These are phyloP conservation scores for Dactylellina parvicollis DNA, from an alignment of 2,329 filamentous ascomycete genomes.

Conservation along the genomic window DNA sequence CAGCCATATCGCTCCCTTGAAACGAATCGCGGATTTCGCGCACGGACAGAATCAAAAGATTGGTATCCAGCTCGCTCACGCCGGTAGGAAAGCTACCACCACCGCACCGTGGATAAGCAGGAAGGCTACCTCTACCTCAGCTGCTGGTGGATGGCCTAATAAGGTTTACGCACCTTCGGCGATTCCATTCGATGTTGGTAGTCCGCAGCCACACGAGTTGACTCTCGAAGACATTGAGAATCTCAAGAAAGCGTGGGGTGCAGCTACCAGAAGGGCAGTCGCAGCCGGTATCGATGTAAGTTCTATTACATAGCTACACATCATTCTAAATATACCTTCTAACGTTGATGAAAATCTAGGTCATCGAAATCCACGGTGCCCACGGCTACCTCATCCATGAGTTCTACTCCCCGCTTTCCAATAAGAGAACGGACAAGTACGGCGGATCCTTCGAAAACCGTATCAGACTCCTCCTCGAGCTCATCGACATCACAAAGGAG, in stretches of 20 bases:
- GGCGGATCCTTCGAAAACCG: conserved; percentile 74
- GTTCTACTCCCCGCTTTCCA: conserved; percentile 67
- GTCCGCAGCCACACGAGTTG: conserved; percentile 58
- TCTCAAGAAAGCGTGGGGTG: conserved; percentile 60
- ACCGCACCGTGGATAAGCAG: conserved; percentile 71
- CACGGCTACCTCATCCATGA: conserved; percentile 70
- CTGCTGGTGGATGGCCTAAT: conserved; percentile 68
- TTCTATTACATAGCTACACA: not conserved
- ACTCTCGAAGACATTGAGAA: conserved; percentile 60
- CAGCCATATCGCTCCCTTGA: conserved; percentile 77
- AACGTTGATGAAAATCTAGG: conserved; percentile 54
- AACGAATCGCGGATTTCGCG: conserved; percentile 77
- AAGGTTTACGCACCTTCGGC: conserved; percentile 67
- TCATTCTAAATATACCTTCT: not conserved
- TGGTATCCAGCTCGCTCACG: conserved; percentile 83
- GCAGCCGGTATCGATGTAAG: conserved; percentile 60
- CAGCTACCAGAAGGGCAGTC: conserved; percentile 60
- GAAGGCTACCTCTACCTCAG: conserved; percentile 66
- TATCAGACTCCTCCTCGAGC: conserved; percentile 69
- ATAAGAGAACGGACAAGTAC: conserved; percentile 72
- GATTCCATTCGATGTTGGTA: conserved; percentile 60
- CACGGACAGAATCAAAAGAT: conserved; percentile 81
- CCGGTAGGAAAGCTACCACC: conserved; percentile 74
- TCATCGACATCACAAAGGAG: conserved; percentile 66
- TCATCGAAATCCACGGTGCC: conserved; percentile 67